A percentile compares a stretch with the other conserved stretches of the same genome.
Conservation (phyloP, 2,329 filamentous ascomycete genomes). For the Thielaviopsis punctulata region DNA sequence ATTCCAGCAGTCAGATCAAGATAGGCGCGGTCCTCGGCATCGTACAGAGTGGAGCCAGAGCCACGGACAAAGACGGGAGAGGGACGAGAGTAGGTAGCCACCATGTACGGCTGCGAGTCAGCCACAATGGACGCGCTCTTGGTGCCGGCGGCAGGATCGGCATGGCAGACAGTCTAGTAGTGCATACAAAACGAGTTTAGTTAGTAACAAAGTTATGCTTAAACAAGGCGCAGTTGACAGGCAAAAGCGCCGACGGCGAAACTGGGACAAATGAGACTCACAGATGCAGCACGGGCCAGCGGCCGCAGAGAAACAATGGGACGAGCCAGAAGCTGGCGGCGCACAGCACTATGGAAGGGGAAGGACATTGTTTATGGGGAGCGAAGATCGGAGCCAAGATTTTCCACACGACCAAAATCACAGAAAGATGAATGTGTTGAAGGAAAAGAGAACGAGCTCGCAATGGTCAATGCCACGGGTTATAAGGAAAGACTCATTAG, state of each 20-base stretch:
- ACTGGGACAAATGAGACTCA: constrained; percentile 13
- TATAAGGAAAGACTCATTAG: not conserved
- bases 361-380: constrained; percentile 24
- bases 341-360: constrained; percentile 23
- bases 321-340: constrained; percentile 21
- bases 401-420: too few relatives aligned
- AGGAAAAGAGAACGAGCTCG: not conserved
- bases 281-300: constrained; percentile 21
- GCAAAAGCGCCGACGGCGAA: not conserved
- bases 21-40: constrained; percentile 75
- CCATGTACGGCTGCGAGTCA: constrained; percentile 74
- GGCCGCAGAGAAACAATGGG: constrained; percentile 18
- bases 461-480: not conserved
- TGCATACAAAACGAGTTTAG: not conserved
- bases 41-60: constrained; percentile 75
- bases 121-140: constrained; percentile 57
- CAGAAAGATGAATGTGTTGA: too few relatives aligned
- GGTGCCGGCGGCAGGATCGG: constrained; percentile 59
- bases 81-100: constrained; percentile 84
- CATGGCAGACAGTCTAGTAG: constrained; percentile 33
- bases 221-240: not conserved
- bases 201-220: not conserved
- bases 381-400: constrained; percentile 7
- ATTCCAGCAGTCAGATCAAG: constrained; percentile 93
- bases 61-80: constrained; percentile 80